Evolutionary conservation across 2,329 filamentous ascomycete species (phyloP).

Genomic region (Sporothrix curviconia): DNA sequence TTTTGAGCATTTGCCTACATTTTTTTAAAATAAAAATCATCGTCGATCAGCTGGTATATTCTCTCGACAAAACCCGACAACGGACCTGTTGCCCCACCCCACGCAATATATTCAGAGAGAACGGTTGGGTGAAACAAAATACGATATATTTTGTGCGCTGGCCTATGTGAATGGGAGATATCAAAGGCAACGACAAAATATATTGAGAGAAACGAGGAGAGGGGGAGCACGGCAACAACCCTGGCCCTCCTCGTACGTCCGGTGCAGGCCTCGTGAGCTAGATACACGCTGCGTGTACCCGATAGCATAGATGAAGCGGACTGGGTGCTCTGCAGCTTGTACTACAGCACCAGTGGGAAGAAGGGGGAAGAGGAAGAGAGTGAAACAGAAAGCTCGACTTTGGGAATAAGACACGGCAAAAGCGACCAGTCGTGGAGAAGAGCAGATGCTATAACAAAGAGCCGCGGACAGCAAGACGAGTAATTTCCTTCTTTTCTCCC

Average conservation of each 20-base stretch:
- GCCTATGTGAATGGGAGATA: not conserved
- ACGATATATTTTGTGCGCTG: not conserved
- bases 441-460: too few species aligned
- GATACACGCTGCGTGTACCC: constrained; percentile 9
- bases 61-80: not conserved
- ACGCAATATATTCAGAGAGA: not conserved
- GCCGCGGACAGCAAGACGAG: too few species aligned
- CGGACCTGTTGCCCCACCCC: not conserved
- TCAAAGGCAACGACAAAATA: too few species aligned
- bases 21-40: too few species aligned
- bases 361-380: not conserved
- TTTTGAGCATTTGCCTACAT: too few species aligned
- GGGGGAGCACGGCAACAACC: not conserved
- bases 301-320: not conserved
- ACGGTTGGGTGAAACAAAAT: not conserved
- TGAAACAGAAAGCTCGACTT: too few species aligned
- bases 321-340: not conserved
- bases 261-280: not conserved
- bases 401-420: too few species aligned
- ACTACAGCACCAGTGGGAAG: not conserved
- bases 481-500: too few species aligned
- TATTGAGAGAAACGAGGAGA: not conserved
- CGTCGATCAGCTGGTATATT: not conserved
- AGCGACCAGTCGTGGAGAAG: too few species aligned
- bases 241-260: constrained; percentile 4